Percentiles rank a stretch among this genome's conserved stretches.
phyloP scores from a whole-genome alignment of 192 early-diverging fungal genomes.

The Thamnidium elegans region DNA sequence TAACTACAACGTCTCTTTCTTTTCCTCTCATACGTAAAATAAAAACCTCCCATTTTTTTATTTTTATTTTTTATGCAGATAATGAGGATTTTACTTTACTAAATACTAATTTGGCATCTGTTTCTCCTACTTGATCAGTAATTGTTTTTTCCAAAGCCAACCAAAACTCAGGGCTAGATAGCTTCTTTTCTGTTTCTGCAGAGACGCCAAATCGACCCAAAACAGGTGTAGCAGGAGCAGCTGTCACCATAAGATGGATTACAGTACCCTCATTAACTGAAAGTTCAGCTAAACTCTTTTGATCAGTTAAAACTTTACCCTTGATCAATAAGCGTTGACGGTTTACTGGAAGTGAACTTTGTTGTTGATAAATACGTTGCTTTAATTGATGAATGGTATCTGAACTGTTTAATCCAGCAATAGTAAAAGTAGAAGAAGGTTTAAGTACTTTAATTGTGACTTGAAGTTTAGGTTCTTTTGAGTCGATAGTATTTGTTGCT shows the following conservation, averaged over 20 bases:
- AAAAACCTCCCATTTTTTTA: neutral
- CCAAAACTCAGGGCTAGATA: constrained; percentile 23
- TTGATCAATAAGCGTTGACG: constrained; percentile 58
- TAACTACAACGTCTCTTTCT: neutral
- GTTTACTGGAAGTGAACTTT: constrained; percentile 17
- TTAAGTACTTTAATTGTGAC: constrained; percentile 34
- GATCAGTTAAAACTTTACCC: constrained; percentile 57
- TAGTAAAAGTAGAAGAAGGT: constrained; percentile 30
- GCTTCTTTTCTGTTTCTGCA: constrained; percentile 7
- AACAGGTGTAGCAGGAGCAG: constrained; percentile 2
- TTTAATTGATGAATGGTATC: constrained; percentile 30
- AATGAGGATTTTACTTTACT: constrained; percentile 15
- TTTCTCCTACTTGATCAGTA: constrained; percentile 9
- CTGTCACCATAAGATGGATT: constrained; percentile 51
- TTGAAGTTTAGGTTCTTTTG: constrained; percentile 8
- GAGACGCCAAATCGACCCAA: constrained; percentile 16
- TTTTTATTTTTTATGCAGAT: neutral
- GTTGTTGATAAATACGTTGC: constrained; percentile 34
- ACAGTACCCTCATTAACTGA: constrained; percentile 39
- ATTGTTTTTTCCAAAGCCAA: constrained; percentile 14
- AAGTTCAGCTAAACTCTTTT: constrained; percentile 51
- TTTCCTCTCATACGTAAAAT: too few relatives aligned
- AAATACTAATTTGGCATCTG: constrained; percentile 8
- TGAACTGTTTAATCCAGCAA: constrained; percentile 12
- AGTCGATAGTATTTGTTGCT: neutral